phyloP scores from a whole-genome alignment of 805 yeast species.

The Vanderwaltozyma polyspora region DNA sequence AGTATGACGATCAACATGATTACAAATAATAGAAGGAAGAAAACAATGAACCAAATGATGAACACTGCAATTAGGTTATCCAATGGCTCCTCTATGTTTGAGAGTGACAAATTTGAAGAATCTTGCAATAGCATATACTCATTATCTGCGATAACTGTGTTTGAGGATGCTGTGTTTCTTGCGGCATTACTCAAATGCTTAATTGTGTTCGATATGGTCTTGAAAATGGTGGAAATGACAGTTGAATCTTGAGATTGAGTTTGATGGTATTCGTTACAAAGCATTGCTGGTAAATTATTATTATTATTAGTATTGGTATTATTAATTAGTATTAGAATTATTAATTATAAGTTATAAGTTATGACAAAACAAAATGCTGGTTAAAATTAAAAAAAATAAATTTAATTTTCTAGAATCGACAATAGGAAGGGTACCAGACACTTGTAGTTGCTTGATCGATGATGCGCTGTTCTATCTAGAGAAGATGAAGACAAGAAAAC shows the following conservation, averaged over 20 bases:
- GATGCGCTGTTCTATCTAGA: no score
- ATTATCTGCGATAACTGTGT: neutral
- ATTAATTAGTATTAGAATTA: no score
- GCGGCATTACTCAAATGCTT: neutral
- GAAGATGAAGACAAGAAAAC: no score
- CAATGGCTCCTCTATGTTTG: slow-evolving; percentile 1
- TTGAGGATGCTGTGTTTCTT: neutral
- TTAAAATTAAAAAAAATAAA: no score
- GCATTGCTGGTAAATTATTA: no score
- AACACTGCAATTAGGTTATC: slow-evolving; percentile 3
- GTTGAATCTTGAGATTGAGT: neutral
- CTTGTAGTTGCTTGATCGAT: no score
- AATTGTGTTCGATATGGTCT: slow-evolving; percentile 1
- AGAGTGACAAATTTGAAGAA: no score
- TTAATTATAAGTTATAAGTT: no score
- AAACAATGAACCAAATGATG: slow-evolving; percentile 3
- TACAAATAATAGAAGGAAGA: slow-evolving; percentile 1
- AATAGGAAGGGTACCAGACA: no score
- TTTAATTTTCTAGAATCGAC: no score
- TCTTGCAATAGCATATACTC: neutral
- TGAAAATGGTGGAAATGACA: slow-evolving; percentile 1
- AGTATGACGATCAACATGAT: slow-evolving; percentile 1
- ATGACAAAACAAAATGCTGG: no score
- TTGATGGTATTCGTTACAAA: neutral
- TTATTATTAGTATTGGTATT: no score